Evolutionary conservation across 163 green algal species (phyloP), one percentile per base, ranked within the genome.

Genomic region (Prototheca wickerhamii): DNA sequence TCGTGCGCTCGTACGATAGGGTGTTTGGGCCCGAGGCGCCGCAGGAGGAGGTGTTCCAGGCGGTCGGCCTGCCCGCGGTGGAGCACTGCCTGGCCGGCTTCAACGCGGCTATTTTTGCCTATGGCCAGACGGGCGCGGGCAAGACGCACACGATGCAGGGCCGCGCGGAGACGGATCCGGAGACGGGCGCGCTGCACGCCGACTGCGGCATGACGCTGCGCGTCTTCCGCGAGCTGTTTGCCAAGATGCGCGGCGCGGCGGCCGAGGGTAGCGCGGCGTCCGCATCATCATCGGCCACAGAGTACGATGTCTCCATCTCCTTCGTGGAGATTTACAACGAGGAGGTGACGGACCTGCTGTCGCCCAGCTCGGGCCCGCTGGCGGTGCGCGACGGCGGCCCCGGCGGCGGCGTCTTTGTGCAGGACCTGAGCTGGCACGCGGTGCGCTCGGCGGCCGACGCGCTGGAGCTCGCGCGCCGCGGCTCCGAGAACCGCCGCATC

Each of bases 111-210:
- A 53, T 80, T 4, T 76, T 80, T 54, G 73, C 71, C 3, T 99
- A 98, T 70, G 93, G 93, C 20, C 94, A 99, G 77, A 99, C 93
- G 4, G 94, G 94, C 0, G 83, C 85, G 0, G 93, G 93, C 35
- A 99, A 99, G 81, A 99, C 93, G 4, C 82, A 96, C 86, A 98
- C 93, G 5, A 98, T 99, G 89, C 80, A 90, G 52, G 93, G 92
- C 53, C 21, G 26, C 40, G 53, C 46, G 15, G n/a, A 18, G n/a
- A n/a, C n/a, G 15, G 46, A 5, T 18, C 6, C 46, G 3, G 56
- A 58, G 21, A 37, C 64, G 3, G 56, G n/a, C 3, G 21, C 12
- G 25, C 2, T 52, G 32, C 6, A 25, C 33, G 25, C 34, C 40
- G 55, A 61, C 30, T 67, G 56, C 50, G 71, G 71, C 44, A 57